phyloP scores from a whole-genome alignment of 2,329 filamentous ascomycete species.

The Setomelanomma holmii region DNA sequence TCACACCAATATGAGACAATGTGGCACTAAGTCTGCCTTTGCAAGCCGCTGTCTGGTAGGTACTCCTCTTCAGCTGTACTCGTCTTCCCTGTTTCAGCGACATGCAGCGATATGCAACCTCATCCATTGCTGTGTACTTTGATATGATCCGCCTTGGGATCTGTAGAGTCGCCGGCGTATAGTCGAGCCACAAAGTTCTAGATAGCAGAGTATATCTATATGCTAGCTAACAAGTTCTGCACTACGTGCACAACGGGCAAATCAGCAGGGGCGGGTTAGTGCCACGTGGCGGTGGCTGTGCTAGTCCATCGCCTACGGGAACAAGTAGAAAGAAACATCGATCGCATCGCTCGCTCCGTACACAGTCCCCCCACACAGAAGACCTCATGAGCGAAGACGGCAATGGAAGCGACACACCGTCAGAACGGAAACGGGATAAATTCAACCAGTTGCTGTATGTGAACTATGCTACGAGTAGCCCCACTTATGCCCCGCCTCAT shows the following conservation, averaged over 20 bases:
- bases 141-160: too few relatives aligned
- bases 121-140: too few relatives aligned
- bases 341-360: not conserved
- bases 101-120: too few relatives aligned
- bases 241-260: not conserved
- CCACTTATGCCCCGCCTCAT: not conserved
- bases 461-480: not conserved
- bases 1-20: too few relatives aligned
- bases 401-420: not conserved
- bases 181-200: too few relatives aligned
- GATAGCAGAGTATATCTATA: too few relatives aligned
- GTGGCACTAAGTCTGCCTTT: too few relatives aligned
- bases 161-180: too few relatives aligned
- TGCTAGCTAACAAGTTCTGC: not conserved
- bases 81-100: too few relatives aligned
- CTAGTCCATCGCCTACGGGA: not conserved
- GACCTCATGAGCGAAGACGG: constrained; percentile 7
- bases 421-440: constrained; percentile 11
- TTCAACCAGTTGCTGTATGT: constrained; percentile 15
- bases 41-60: too few relatives aligned
- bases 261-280: constrained; percentile 1
- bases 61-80: too few relatives aligned
- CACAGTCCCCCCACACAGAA: not conserved
- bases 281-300: constrained; percentile 14
- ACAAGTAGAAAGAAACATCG: not conserved